Base-by-base conservation (phyloP, 2,329 filamentous ascomycete genomes). In the Chaetothyriales sp. region DNA sequence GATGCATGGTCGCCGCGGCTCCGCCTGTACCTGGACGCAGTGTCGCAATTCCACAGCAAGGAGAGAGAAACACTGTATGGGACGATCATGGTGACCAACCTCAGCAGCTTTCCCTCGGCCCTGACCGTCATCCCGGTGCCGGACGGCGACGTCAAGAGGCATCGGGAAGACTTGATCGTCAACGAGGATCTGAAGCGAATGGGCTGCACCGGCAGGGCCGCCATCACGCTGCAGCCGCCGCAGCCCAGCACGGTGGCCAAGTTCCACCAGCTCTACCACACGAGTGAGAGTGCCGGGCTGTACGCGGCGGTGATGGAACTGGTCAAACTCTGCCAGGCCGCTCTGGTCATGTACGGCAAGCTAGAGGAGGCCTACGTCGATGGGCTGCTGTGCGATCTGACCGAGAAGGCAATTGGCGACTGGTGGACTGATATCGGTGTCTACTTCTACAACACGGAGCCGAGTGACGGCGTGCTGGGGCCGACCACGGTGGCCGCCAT, bases 341-440 rank as follows among this genome's bases (percentile, higher is more conserved):
- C 92, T 0, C 71, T 98, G 54, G 83, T 86, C 63, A 73, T 95
- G 54, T 98, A 95, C 67, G 86, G 84, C 50, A 88, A 89, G 65
- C 73, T 97, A 5, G 83, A 86, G n/a, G 77, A 83, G 28, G 86
- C 89, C 58, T 97, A 94, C 65, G 86, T 87, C 6, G 92, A 98
- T 63, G 92, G 92, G 0, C 70, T 95, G 20, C 77, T 98, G 2
- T 98, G 92, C 66, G 92, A 98, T 69, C 76, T 92, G 44, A 97
- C 92, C 0, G 92, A 98, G 66, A 83, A 78, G 56, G 88, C 89
- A 1, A 81, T 97, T 61, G 84, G 83, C 56, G 86, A 95, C 66
- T 98, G 92, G 92, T 97, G 92, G 92, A 83, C 86, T 1, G 87
- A 95, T 62, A 84, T 95, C 54, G 92, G 92, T 1, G 83, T 83